These are phyloP conservation scores for Volvox reticuliferus DNA, from an alignment of 139 green algal species.

Conservation along the genomic window DNA sequence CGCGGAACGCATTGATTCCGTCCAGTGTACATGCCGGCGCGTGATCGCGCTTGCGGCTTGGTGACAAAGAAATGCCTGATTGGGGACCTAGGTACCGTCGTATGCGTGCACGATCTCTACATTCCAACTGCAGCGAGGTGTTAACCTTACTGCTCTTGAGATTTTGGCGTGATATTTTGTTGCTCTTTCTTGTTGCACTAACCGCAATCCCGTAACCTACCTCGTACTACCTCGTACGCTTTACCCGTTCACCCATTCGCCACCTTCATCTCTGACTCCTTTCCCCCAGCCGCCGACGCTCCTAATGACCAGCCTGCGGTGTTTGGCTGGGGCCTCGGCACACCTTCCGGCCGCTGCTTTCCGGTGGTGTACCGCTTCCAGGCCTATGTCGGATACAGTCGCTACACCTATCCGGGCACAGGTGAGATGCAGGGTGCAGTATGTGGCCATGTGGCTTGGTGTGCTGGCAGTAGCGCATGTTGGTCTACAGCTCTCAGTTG, in stretches of 20 bases:
- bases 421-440: constrained; percentile 4
- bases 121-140: neutral
- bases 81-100: too few species aligned
- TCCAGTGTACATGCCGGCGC: neutral
- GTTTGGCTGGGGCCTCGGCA: constrained; percentile 58
- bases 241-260: neutral
- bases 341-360: constrained; percentile 41
- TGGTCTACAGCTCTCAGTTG: neutral
- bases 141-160: neutral
- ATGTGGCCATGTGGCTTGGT: too few species aligned
- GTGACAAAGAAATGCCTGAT: neutral
- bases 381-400: neutral
- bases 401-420: constrained; percentile 22
- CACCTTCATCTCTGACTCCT: neutral
- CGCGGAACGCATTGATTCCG: too few species aligned
- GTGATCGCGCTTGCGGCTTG: neutral
- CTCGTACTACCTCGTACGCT: neutral
- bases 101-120: too few species aligned
- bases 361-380: constrained; percentile 53
- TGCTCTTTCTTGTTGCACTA: neutral
- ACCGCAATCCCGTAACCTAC: neutral
- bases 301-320: constrained; percentile 45
- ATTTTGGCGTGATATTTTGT: too few species aligned
- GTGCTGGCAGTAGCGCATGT: too few species aligned
- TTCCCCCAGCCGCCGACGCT: neutral